These are phyloP conservation scores for Populus deltoides DNA, from an alignment of 345 rosid species.

Conservation along the genomic window DNA sequence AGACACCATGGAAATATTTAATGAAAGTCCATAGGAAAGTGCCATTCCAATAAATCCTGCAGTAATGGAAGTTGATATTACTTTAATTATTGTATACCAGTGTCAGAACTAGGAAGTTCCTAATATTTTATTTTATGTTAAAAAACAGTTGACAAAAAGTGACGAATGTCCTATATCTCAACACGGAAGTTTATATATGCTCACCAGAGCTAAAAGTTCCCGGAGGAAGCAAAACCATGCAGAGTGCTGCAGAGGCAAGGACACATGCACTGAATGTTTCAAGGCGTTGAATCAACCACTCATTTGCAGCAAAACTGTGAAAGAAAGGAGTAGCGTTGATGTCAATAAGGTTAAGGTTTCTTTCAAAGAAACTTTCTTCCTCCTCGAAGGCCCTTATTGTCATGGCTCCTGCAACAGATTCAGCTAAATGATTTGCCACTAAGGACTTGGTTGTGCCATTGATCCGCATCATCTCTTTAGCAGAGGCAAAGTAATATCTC, in stretches of 20 bases:
- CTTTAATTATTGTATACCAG: neutral
- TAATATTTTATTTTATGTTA: neutral
- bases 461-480: slow-evolving; percentile 86
- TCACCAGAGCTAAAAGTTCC: slow-evolving; percentile 86
- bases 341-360: slow-evolving; percentile 68
- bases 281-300: slow-evolving; percentile 87
- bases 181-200: slow-evolving; percentile 7
- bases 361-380: slow-evolving; percentile 79
- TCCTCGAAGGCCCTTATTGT: slow-evolving; percentile 86
- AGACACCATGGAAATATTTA: slow-evolving; percentile 65
- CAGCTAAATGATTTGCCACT: slow-evolving; percentile 91
- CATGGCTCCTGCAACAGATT: slow-evolving; percentile 83
- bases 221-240: slow-evolving; percentile 91
- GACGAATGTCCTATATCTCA: too few relatives aligned
- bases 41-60: slow-evolving; percentile 98
- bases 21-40: slow-evolving; percentile 88
- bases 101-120: slow-evolving; percentile 1
- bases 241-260: slow-evolving; percentile 80
- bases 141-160: neutral
- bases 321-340: slow-evolving; percentile 89
- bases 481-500: slow-evolving; percentile 78
- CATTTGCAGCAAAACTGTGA: slow-evolving; percentile 81
- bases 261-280: slow-evolving; percentile 73
- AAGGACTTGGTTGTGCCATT: slow-evolving; percentile 90
- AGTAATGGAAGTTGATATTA: neutral